phyloP scores from a whole-genome alignment of 179 eudicot genomes.

The Silene noctiflora region DNA sequence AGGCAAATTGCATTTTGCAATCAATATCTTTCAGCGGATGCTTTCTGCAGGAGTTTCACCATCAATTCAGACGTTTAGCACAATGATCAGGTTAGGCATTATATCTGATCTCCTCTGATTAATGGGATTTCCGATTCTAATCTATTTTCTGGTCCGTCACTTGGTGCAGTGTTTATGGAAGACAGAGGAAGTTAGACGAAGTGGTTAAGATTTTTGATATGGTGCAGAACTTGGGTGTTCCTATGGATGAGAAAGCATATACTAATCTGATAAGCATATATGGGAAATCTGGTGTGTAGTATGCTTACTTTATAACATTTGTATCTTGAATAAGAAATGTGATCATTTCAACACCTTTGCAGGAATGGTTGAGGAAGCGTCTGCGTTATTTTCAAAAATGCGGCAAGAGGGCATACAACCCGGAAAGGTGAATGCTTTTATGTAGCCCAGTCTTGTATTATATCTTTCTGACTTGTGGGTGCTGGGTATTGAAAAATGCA shows the following conservation, averaged over 20 bases:
- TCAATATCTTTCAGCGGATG: slow-evolving; percentile 49
- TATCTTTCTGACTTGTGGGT: neutral
- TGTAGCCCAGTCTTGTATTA: neutral
- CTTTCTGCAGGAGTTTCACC: slow-evolving; percentile 48
- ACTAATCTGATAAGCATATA: slow-evolving; percentile 54
- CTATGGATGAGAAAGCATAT: slow-evolving; percentile 64
- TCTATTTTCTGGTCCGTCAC: neutral
- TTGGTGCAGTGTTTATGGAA: slow-evolving; percentile 74
- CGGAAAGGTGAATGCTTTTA: slow-evolving; percentile 53
- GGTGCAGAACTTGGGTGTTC: slow-evolving; percentile 41
- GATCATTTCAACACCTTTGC: slow-evolving; percentile 22
- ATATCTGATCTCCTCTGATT: neutral
- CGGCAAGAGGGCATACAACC: slow-evolving; percentile 75
- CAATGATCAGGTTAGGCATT: slow-evolving; percentile 70
- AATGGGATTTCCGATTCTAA: neutral
- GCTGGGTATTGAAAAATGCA: neutral
- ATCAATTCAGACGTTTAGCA: slow-evolving; percentile 79
- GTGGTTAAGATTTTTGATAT: slow-evolving; percentile 57
- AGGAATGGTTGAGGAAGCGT: slow-evolving; percentile 75
- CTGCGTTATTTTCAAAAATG: slow-evolving; percentile 60
- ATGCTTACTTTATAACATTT: neutral
- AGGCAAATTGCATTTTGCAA: slow-evolving; percentile 55
- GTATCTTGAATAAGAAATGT: neutral
- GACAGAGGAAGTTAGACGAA: slow-evolving; percentile 58
- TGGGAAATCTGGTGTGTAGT: slow-evolving; percentile 67